Base-by-base conservation (phyloP, 2,329 filamentous ascomycete genomes). In the Nemania abortiva region DNA sequence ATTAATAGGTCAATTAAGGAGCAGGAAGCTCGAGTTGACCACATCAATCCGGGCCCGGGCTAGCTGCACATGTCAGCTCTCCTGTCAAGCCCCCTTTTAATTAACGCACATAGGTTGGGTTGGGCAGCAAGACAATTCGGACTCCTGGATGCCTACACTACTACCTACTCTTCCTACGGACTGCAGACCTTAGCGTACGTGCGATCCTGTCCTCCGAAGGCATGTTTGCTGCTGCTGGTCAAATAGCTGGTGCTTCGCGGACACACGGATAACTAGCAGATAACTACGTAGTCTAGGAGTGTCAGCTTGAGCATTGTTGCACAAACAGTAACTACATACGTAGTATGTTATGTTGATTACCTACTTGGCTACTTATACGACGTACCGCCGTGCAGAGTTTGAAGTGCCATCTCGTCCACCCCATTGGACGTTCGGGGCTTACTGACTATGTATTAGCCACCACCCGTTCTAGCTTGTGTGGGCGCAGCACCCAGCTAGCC, bases 71-170 rank as follows among this genome's bases (percentile, higher is more conserved):
- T 52, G 45, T 57, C 54, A 67, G 47, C 34, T 34, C 27, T 31
- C 13, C 34, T 50, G 54, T 63, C 54, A 55, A 63, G 39, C 54
- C 60, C 60, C 54, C 45, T 27, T 61, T 52, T 49, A 45, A 52
- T 55, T 11, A 29, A 54, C 15, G 53, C 39, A 54, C 18, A 29
- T 9, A 29, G 50, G 60, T 64, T 61, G 55, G 65, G 61, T n/a
- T n/a, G n/a, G n/a, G n/a, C 65, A 64, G 65, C 61, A 68, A 68
- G 50, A 24, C n/a, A n/a, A 47, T 13, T 55, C 37, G 50, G 31
- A 55, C n/a, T 20, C 18, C 50, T 37, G 11, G 11, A 47, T 47
- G n/a, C n/a, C n/a, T n/a, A 15, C 42, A n/a, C 42, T n/a, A 47
- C 13, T 6, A 6, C n/a, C 20, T 20, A 49, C 45, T 5, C 45